Conservation (phyloP, 345 rosid species). For the Anastatica hierochuntica region DNA sequence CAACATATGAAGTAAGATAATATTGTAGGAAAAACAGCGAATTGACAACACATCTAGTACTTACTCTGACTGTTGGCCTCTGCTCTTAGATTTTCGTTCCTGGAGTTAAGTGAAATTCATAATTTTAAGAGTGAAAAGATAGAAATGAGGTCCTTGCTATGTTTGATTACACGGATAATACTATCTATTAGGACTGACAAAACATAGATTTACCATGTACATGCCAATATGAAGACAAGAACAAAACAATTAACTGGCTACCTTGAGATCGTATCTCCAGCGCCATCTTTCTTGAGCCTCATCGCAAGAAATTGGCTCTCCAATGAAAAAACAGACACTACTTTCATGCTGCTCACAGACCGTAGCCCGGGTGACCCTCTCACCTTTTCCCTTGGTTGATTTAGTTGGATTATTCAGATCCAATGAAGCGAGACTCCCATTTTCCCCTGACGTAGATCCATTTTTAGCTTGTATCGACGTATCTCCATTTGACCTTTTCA, state of each 20-base stretch:
- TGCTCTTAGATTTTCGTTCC: constrained; percentile 36
- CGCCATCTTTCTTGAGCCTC: constrained; percentile 72
- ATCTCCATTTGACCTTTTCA: constrained; percentile 20
- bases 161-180: not conserved
- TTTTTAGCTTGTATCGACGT: constrained; percentile 12
- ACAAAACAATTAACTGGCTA: constrained; percentile 18
- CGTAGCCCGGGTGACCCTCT: constrained; percentile 19
- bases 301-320: constrained; percentile 56
- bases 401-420: constrained; percentile 3
- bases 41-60: constrained; percentile 12
- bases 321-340: constrained; percentile 37
- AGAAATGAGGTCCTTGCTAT: not conserved
- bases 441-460: constrained; percentile 9
- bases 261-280: constrained; percentile 93
- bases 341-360: constrained; percentile 15
- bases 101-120: constrained; percentile 31
- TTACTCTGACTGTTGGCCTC: constrained; percentile 31
- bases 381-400: constrained; percentile 21
- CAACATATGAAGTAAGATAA: not conserved
- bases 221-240: no score
- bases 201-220: not conserved
- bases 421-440: constrained; percentile 1
- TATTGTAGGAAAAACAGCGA: constrained; percentile 5
- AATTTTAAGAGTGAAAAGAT: not conserved
- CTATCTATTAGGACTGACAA: not conserved